Base-by-base conservation (phyloP, 1,139 yeast genomes). In the Saccharomycopsis phalli region DNA sequence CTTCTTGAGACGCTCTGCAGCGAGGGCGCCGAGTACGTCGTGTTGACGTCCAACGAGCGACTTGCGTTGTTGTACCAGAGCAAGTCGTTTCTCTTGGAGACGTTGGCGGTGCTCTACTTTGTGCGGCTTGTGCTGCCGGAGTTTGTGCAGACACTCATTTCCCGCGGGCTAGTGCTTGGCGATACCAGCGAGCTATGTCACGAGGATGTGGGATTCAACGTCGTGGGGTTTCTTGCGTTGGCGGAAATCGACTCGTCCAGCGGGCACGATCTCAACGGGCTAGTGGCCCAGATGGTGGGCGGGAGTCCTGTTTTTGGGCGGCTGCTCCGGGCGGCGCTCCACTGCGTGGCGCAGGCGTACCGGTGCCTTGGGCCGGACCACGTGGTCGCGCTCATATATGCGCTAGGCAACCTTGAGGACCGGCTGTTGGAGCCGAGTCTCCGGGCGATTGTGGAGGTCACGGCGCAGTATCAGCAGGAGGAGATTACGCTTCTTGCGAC, bases 311-410 rank as follows among this genome's bases (percentile, higher is more conserved):
- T 11, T n/a, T 20, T 43, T 22, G 21, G 17, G 10, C 20, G 18
- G 49, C 29, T 32, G 16, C 34, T 42, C 27, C 48, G 49, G 8
- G 41, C 36, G 33, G 68, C 69, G 5, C 62, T 71, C 4, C 58
- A 58, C 45, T 56, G 66, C 47, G 66, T 68, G 40, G 72, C 74
- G 3, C 51, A 63, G 47, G 46, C 71, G 72, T 20, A 58, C 68
- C 49, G 68, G 63, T 23, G 32, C 47, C 64, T 65, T 14, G 57
- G 74, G 41, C 93, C 86, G 54, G 96, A 87, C 57, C 76, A 84
- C 0, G 78, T 82, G 16, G 84, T 87, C 10, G 81, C 95, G n/a
- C 74, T 91, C 1, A 77, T 91, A 42, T 91, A 91, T 57, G 80
- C 94, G 0, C 67, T 88, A 49, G 75, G 84, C 20, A 91, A 91